phyloP scores from a whole-genome alignment of 2,329 filamentous ascomycete species.

The Pseudocercospora ulei region DNA sequence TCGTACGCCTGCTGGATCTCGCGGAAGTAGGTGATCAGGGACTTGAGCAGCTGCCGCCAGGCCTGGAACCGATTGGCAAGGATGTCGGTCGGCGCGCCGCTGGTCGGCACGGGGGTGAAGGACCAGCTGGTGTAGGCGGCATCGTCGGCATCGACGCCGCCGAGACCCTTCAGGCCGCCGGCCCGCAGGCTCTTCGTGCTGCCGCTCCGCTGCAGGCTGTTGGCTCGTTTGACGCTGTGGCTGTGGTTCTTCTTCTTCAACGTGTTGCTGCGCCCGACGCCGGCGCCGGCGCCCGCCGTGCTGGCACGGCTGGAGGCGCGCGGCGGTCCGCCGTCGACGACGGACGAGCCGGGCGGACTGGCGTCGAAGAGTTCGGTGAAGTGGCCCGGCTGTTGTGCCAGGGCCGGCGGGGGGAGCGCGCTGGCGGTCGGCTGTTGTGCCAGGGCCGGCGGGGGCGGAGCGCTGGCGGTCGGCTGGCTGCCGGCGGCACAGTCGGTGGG shows the following conservation, averaged over 20 bases:
- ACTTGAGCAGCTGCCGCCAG: conserved; percentile 92
- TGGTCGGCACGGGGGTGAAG: conserved; percentile 78
- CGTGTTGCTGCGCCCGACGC: conserved; percentile 57
- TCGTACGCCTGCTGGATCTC: conserved; percentile 89
- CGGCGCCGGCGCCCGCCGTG: conserved; percentile 41
- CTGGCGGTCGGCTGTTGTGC: conserved; percentile 33
- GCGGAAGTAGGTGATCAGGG: conserved; percentile 85
- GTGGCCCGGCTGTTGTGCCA: conserved; percentile 27
- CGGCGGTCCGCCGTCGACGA: conserved; percentile 49
- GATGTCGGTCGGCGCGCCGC: conserved; percentile 76
- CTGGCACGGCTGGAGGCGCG: conserved; percentile 49
- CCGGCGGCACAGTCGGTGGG: conserved; percentile 35
- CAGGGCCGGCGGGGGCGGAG: conserved; percentile 33
- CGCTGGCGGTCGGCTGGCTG: conserved; percentile 32
- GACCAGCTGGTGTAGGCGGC: conserved; percentile 73
- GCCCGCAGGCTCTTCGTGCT: conserved; percentile 75
- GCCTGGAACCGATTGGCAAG: conserved; percentile 84
- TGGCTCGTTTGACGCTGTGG: conserved; percentile 62
- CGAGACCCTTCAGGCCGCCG: conserved; percentile 75
- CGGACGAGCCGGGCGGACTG: conserved; percentile 56
- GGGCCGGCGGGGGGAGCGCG: conserved; percentile 34
- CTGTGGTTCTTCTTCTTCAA: conserved; percentile 80
- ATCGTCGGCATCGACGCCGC: conserved; percentile 45
- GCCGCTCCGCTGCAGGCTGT: conserved; percentile 65
- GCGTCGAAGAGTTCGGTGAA: conserved; percentile 56